These are phyloP conservation scores for Chalara sp. DNA, from an alignment of 2,329 filamentous ascomycete species.

Conservation along the genomic window DNA sequence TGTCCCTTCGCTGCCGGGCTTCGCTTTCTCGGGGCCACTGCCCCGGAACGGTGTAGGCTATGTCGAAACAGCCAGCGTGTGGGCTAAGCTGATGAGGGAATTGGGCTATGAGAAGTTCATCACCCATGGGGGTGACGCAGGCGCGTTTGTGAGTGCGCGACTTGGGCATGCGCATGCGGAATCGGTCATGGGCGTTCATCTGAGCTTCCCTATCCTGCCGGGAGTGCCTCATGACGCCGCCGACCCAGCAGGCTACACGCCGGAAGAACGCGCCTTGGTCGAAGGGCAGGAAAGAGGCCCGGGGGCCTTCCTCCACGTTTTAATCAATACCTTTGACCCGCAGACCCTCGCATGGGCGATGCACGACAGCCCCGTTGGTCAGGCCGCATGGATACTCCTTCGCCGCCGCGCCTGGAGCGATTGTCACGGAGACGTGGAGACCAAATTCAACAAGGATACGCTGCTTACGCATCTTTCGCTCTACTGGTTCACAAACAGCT, in stretches of 20 bases:
- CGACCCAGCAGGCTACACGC: constrained; percentile 6
- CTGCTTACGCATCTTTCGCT: constrained; percentile 9
- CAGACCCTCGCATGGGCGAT: constrained; percentile 16
- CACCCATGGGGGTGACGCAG: constrained; percentile 10
- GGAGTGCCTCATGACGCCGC: constrained; percentile 7
- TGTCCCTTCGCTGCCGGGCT: constrained; percentile 12
- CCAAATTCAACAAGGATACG: constrained; percentile 8
- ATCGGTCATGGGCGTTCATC: constrained; percentile 8
- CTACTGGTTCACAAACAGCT: constrained; percentile 9
- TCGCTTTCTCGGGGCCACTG: constrained; percentile 8
- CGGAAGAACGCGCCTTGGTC: constrained; percentile 7
- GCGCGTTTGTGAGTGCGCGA: constrained; percentile 6
- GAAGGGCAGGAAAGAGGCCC: constrained; percentile 7
- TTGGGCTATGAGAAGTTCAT: constrained; percentile 10
- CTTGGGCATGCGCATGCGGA: constrained; percentile 4
- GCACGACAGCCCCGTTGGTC: constrained; percentile 18
- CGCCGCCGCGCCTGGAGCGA: constrained; percentile 8
- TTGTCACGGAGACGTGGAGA: constrained; percentile 9
- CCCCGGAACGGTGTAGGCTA: constrained; percentile 2
- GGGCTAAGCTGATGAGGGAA: constrained; percentile 7
- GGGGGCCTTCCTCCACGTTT: constrained; percentile 7
- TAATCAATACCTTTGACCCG: constrained; percentile 11
- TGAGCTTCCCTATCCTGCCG: constrained; percentile 8
- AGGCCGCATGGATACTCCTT: constrained; percentile 15
- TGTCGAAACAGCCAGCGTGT: constrained; percentile 6